Base-by-base conservation (phyloP, 2,329 filamentous ascomycete genomes). In the Arachnopeziza araneosa region DNA sequence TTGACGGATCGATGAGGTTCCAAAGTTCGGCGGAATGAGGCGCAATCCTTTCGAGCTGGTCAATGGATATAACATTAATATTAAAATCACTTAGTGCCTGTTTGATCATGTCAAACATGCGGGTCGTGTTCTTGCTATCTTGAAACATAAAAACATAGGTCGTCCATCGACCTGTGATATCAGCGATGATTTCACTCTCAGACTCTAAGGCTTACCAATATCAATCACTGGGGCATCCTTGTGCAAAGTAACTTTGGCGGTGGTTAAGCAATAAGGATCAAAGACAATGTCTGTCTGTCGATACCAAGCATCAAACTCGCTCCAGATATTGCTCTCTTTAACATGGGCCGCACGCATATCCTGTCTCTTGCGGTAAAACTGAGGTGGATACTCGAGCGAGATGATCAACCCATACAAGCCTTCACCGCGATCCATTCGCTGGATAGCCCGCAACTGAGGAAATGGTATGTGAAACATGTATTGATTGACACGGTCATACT, bases 71-170 rank as follows among this genome's bases (percentile, higher is more conserved):
- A 19, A 87, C 75, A 0, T 75, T 69, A 54, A 96, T 79, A 61
- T 96, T 96, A 75, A 89, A 89, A 64, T 96, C 89, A 12, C 78
- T 76, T 0, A 97, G 77, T 21, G 70, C 64, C 12, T 66, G 53
- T 50, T 64, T 65, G 30, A 72, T 65, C 9, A 60, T 48, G 1
- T 60, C 50, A 48, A 59, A 70, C 10, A 53, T 24, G 23, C 10
- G 6, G 19, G n/a, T 8, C 23, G 32, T 50, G 23, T 52, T 52
- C 17, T 54, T 50, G n/a, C 44, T 24, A n/a, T 52, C 23, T 50
- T 22, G 65, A 55, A 86, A 81, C 0, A 73, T 75, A 12, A 88
- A 72, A 5, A 76, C 74, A 67, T 87, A 86, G 0, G 79, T 80
- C 19, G 82, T 85, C 86, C 86, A 89, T n/a, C 80, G 79, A 36